Evolutionary conservation across 805 yeast species (phyloP), one percentile per base, ranked within the genome.

Genomic region (Komagataella pseudopastoris): DNA sequence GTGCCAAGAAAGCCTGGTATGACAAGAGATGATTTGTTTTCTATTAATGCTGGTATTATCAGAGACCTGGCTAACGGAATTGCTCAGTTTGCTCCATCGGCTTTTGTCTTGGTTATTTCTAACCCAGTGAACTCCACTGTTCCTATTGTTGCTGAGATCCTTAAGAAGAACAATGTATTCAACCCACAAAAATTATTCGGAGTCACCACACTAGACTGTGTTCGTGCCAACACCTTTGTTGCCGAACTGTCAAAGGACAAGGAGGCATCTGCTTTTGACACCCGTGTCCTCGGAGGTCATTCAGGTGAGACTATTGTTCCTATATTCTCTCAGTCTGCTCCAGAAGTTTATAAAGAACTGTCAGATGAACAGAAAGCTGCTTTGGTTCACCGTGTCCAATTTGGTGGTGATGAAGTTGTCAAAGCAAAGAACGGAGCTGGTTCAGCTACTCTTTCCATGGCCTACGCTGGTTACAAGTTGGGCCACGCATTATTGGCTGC

Each of bases 251-350:
- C 70, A 51, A 64, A 62, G 23, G 60, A 58, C 52, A 24, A 58
- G 20, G 69, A 71, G 56, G 73, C 79, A 56, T 74, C 86, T 50
- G 71, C 76, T 57, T 75, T 71, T 56, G 76, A 75, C 58, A 72
- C 88, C 51, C 82, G 88, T 18, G 96, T 90, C 51, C 73, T 89
- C 58, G 97, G 96, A 55, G 97, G 97, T 51, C 97, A 89, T 74
- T 87, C 96, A 36, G 96, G 96, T 57, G 91, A 85, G 64, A 89
- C 96, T 49, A 89, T 89, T 63, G 93, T 89, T 46, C 97, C 97
- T 51, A 74, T 89, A 58, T 78, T 83, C 65, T 77, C 89, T 44
- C 60, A 64, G 22, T 62, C 60, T 61, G 63, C 62, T 51, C 70
- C 63, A 7, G 56, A 57, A 54, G 57, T 54, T 51, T 58, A 58